Evolutionary conservation across 192 early-diverging fungal species (phyloP).

Genomic region (Backusella macrospora): DNA sequence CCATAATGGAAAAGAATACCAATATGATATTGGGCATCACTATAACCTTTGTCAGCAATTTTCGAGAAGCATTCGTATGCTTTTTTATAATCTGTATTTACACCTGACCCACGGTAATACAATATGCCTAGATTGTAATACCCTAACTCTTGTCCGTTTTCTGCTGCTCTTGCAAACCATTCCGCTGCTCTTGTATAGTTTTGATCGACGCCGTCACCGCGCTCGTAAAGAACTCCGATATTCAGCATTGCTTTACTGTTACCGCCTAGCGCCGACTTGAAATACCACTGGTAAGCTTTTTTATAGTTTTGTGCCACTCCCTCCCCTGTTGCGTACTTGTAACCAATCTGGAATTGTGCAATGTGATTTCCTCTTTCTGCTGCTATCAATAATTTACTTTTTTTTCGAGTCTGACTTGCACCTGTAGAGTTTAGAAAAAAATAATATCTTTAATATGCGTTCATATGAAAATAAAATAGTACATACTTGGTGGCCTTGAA

Average conservation of each 20-base stretch:
- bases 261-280: slow-evolving; percentile 4
- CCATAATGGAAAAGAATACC: background rate
- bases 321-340: background rate
- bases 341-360: slow-evolving; percentile 3
- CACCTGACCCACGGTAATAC: background rate
- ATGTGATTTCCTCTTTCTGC: slow-evolving; percentile 14
- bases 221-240: background rate
- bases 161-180: slow-evolving; percentile 9
- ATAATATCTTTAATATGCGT: background rate
- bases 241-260: slow-evolving; percentile 10
- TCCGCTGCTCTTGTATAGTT: slow-evolving; percentile 3
- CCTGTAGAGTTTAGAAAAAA: background rate
- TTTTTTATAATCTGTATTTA: slow-evolving; percentile 1
- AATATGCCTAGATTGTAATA: background rate
- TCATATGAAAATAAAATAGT: background rate
- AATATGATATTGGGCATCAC: slow-evolving; percentile 5
- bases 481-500: background rate
- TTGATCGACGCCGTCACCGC: background rate
- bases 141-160: background rate
- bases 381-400: background rate
- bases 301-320: slow-evolving; percentile 5
- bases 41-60: background rate
- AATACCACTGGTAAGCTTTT: slow-evolving; percentile 10
- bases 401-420: background rate
- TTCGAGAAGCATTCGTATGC: background rate